Evolutionary conservation across 306 rosid species (phyloP).

Genomic region (Canavalia ensiformis): DNA sequence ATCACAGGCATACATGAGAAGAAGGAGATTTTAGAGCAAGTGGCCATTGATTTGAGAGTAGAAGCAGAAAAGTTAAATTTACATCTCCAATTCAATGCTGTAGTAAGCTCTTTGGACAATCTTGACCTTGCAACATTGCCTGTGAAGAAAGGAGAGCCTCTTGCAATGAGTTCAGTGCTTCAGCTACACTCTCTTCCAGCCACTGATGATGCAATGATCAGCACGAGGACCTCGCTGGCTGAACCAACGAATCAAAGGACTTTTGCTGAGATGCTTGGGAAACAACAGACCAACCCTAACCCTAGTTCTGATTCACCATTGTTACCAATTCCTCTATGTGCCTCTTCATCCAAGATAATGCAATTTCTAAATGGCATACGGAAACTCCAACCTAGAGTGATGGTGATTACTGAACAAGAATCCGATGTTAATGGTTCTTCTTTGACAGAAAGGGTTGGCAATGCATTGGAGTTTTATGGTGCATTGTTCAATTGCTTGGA

Average conservation of each 20-base stretch:
- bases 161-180: constrained; percentile 75
- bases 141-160: constrained; percentile 70
- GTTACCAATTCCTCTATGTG: constrained; percentile 58
- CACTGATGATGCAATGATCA: constrained; percentile 52
- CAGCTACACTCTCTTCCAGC: constrained; percentile 75
- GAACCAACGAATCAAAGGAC: constrained; percentile 45
- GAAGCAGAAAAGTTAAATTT: constrained; percentile 69
- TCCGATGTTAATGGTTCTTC: constrained; percentile 59
- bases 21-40: constrained; percentile 65
- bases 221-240: constrained; percentile 39
- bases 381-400: constrained; percentile 65
- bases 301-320: constrained; percentile 54
- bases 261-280: constrained; percentile 60
- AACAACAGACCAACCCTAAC: constrained; percentile 29
- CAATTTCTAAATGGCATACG: constrained; percentile 58
- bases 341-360: constrained; percentile 62
- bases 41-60: constrained; percentile 50
- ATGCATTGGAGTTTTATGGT: constrained; percentile 64
- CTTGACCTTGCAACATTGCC: constrained; percentile 63
- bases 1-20: constrained; percentile 73
- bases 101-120: constrained; percentile 63
- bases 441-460: constrained; percentile 66
- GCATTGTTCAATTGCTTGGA: constrained; percentile 76
- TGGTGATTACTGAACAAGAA: constrained; percentile 82
- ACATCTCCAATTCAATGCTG: constrained; percentile 60